Evolutionary conservation across 2,329 filamentous ascomycete species (phyloP), one percentile per base, ranked within the genome.

Genomic region (Diaporthe caulivora): DNA sequence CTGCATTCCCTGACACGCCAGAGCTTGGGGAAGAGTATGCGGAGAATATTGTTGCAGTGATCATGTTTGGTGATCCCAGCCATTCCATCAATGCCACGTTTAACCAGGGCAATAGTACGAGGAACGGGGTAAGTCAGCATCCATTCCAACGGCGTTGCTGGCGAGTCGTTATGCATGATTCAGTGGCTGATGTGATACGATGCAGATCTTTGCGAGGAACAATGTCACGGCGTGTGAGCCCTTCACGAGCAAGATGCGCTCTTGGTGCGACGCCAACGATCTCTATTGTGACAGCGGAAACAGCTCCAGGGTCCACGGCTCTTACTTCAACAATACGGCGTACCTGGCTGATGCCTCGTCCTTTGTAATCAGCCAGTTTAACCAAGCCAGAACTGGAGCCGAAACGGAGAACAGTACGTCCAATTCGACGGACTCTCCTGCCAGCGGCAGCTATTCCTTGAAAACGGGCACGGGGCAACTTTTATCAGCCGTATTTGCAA

Each of bases 181-280:
- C 0, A 8, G 6, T 1, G 3, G 31, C 62, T 65, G 17, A 65
- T 2, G 15, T 6, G 13, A 7, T 47, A 9, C 10, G 29, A 5
- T 47, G 8, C 26, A 79, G 77, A 60, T 80, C 60, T 80, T 80
- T 55, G 74, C 76, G 24, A 77, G 79, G 17, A 31, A 71, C 3
- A 74, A 76, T 65, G 42, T 74, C 26, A 72, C 75, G 6, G 73
- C 75, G 21, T 79, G 79, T 62, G 76, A 77, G 71, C 72, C 75
- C 4, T 78, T 76, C 55, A 72, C 75, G 21, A 68, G 73, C 44
- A 65, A 72, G 17, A 80, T 80, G 58, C 74, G 76, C 51, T 77
- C 76, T 55, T 80, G 77, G 74, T 80, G 79, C 58, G 76, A 80
- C 62, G 71, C 72, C 1, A 78, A 77, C 54, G 79, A 80, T 53